phyloP scores from a whole-genome alignment of 1,139 yeast genomes.

The Taiozyma sp. region DNA sequence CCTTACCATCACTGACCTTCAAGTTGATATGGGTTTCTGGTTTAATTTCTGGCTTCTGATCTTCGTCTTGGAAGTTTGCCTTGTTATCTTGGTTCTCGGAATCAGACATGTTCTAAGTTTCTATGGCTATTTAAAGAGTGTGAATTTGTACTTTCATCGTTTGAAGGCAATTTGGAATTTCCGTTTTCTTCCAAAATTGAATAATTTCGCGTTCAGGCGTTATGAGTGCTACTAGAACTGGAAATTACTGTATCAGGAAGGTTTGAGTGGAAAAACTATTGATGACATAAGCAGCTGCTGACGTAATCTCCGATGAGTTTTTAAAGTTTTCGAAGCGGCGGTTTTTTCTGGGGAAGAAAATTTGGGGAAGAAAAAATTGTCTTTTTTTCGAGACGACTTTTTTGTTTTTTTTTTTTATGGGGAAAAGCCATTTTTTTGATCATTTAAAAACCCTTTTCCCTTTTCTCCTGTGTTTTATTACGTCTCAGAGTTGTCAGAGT shows the following conservation, averaged over 20 bases:
- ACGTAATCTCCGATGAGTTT: background rate
- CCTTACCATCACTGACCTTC: conserved; percentile 88
- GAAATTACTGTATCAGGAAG: background rate
- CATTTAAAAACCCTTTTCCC: background rate
- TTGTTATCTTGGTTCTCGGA: conserved; percentile 26
- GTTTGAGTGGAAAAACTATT: too few species aligned
- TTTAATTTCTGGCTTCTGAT: conserved; percentile 54
- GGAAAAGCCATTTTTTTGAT: background rate
- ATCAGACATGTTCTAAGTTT: conserved; percentile 24
- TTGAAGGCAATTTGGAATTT: background rate
- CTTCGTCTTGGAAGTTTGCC: conserved; percentile 26
- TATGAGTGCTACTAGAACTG: background rate
- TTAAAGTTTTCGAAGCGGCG: background rate
- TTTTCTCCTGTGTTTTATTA: too few species aligned
- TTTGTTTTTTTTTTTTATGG: background rate
- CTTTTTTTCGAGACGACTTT: background rate
- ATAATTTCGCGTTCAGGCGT: background rate
- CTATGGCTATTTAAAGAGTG: background rate
- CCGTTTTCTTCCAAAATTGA: background rate
- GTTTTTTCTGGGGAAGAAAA: background rate
- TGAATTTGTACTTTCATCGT: background rate
- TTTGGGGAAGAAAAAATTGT: background rate
- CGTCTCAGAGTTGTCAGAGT: too few species aligned
- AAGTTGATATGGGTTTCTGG: conserved; percentile 78
- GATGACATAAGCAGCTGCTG: background rate